These are phyloP conservation scores for Starmerella bombi DNA, from an alignment of 805 yeast species.

Conservation along the genomic window DNA sequence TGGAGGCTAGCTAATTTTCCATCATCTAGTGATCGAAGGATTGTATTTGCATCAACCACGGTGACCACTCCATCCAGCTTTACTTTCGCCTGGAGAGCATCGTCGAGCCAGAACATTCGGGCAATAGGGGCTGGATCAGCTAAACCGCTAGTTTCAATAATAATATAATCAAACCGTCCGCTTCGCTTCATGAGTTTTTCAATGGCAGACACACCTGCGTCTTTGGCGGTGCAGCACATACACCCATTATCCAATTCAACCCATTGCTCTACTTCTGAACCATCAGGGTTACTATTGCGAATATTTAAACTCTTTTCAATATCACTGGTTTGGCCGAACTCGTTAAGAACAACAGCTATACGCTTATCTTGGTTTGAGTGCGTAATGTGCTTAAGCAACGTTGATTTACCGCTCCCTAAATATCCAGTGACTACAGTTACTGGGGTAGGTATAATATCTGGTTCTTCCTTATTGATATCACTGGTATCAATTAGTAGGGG, in stretches of 20 bases:
- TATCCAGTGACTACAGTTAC: constrained; percentile 90
- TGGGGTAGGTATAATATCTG: constrained; percentile 36
- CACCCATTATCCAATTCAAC: constrained; percentile 94
- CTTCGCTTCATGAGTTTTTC: constrained; percentile 59
- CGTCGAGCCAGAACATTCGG: constrained; percentile 94
- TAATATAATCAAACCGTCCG: constrained; percentile 73
- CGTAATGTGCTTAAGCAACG: constrained; percentile 65
- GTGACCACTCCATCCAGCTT: constrained; percentile 86
- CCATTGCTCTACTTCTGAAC: constrained; percentile 73
- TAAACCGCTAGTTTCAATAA: constrained; percentile 86
- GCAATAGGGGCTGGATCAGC: constrained; percentile 98
- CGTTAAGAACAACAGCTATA: constrained; percentile 77
- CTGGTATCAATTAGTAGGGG: constrained; percentile 18
- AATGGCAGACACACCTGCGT: constrained; percentile 86
- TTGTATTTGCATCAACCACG: constrained; percentile 58
- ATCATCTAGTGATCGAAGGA: constrained; percentile 54
- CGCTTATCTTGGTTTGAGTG: constrained; percentile 46
- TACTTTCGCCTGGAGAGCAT: constrained; percentile 68
- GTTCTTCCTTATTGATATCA: neutral
- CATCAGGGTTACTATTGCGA: constrained; percentile 24
- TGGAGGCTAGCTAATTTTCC: constrained; percentile 69
- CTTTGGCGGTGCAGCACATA: constrained; percentile 90
- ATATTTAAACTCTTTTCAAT: constrained; percentile 80
- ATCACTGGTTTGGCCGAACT: constrained; percentile 80
- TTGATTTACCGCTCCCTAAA: constrained; percentile 83